These are phyloP conservation scores for Fusarium udum DNA, from an alignment of 2,329 filamentous ascomycete species.

Conservation along the genomic window DNA sequence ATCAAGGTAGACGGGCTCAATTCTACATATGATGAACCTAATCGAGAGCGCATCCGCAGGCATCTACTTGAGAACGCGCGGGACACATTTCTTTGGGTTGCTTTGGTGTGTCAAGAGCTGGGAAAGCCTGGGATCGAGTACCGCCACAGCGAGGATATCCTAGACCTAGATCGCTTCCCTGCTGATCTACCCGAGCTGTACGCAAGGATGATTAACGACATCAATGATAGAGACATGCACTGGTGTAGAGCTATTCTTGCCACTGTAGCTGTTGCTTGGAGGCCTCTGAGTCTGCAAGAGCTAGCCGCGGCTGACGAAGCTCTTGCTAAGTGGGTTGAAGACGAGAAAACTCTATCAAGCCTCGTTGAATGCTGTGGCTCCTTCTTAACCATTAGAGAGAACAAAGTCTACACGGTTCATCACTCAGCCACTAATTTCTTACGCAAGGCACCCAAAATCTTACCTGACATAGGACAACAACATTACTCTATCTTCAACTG, in stretches of 20 bases:
- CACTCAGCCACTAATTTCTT: not conserved
- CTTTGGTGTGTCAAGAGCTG: not conserved
- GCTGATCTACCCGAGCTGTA: rapidly evolving
- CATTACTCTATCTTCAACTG: rapidly evolving
- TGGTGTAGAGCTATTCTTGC: not conserved
- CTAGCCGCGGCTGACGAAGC: rapidly evolving
- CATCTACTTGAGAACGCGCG: not conserved
- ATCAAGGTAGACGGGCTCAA: rapidly evolving
- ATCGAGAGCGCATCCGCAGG: rapidly evolving
- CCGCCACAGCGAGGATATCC: too few species aligned
- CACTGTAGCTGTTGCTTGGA: rapidly evolving
- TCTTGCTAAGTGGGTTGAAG: rapidly evolving
- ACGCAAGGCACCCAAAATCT: rapidly evolving
- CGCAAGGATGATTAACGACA: rapidly evolving
- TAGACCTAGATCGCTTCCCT: rapidly evolving
- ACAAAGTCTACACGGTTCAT: not conserved
- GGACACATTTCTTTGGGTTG: not conserved
- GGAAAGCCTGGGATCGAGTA: rapidly evolving
- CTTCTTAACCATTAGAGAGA: rapidly evolving
- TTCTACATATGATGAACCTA: rapidly evolving
- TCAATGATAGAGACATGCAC: rapidly evolving
- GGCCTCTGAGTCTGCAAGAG: rapidly evolving
- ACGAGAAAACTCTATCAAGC: rapidly evolving
- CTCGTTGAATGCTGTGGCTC: rapidly evolving
- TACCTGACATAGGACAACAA: rapidly evolving